Evolutionary conservation across 805 yeast species (phyloP).

Genomic region (Candida ficus): DNA sequence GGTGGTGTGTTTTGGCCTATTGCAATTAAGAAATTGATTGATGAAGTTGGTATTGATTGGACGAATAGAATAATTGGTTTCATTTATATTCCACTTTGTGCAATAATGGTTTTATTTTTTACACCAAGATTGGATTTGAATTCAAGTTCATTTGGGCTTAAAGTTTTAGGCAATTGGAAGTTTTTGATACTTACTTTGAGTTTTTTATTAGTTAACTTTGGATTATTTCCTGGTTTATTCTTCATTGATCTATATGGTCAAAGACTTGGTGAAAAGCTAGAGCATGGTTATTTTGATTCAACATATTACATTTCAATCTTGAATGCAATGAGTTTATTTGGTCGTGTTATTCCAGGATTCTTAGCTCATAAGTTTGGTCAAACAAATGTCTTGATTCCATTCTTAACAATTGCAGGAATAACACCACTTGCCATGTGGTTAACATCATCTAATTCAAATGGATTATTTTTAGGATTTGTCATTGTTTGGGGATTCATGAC

Average conservation of each 20-base stretch:
- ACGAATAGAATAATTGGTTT: slow-evolving; percentile 36
- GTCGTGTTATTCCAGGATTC: slow-evolving; percentile 44
- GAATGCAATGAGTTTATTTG: slow-evolving; percentile 42
- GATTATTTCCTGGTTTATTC: slow-evolving; percentile 32
- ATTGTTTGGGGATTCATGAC: slow-evolving; percentile 30
- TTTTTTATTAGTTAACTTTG: slow-evolving; percentile 15
- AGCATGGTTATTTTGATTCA: background rate
- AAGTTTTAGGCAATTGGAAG: slow-evolving; percentile 11
- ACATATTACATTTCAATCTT: slow-evolving; percentile 17
- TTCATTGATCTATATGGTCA: slow-evolving; percentile 14
- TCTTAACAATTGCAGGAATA: slow-evolving; percentile 24
- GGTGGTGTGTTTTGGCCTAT: slow-evolving; percentile 50
- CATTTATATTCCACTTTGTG: slow-evolving; percentile 20
- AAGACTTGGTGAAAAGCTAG: slow-evolving; percentile 8
- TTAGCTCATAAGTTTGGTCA: slow-evolving; percentile 45
- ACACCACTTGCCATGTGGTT: slow-evolving; percentile 35
- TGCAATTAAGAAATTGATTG: slow-evolving; percentile 34
- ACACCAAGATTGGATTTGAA: slow-evolving; percentile 29
- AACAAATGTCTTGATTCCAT: slow-evolving; percentile 33
- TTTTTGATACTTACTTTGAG: slow-evolving; percentile 4
- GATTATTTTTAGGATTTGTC: slow-evolving; percentile 26
- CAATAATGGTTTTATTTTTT: slow-evolving; percentile 26
- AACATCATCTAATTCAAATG: slow-evolving; percentile 15
- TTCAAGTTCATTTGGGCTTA: slow-evolving; percentile 13
- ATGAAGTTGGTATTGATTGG: slow-evolving; percentile 40